Evolutionary conservation across 495 filamentous ascomycete species (phyloP), one percentile per base, ranked within the genome.

Genomic region (Xylaria nigripes): DNA sequence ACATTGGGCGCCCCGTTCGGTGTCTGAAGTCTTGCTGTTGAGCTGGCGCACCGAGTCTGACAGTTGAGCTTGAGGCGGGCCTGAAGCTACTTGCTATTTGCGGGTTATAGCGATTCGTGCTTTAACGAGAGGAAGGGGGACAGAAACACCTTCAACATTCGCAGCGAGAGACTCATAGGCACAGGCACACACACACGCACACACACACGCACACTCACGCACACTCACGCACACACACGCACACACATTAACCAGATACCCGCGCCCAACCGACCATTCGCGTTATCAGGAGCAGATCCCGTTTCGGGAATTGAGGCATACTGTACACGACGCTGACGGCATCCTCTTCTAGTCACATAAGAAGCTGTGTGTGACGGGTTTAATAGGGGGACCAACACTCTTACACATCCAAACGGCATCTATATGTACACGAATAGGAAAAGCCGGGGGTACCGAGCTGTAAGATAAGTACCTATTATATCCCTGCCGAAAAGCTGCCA

Each of bases 401-500:
- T 19, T 40, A 4, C 10, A 18, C 18, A 40, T 36, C 2, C 32
- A 3, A 12, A 10, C 27, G 27, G 5, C 10, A 36, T 9, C 6
- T 4, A 36, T 7, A 36, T 36, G n/a, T 16, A 18, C 5, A 40
- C 15, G 36, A 40, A 29, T 13, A 51, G 36, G 8, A 23, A 45
- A 25, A 45, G 25, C 34, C 27, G 4, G 13, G 32, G 51, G 36
- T 22, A 24, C 34, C 45, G 32, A 24, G 16, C 25, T 24, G 15
- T 27, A n/a, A 25, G 24, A 45, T 34, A n/a, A n/a, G n/a, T n/a
- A n/a, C n/a, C n/a, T n/a, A 48, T 54, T 13, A 32, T 32, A 47
- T 48, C 52, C 52, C 45, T 55, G 52, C 45, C 52, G n/a, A 32
- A 42, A 27, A 30, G 32, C 23, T 32, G 34, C 44, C 46, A 29